Evolutionary conservation across 306 rosid species (phyloP), one percentile per base, ranked within the genome.

Genomic region (Lupinus albus): DNA sequence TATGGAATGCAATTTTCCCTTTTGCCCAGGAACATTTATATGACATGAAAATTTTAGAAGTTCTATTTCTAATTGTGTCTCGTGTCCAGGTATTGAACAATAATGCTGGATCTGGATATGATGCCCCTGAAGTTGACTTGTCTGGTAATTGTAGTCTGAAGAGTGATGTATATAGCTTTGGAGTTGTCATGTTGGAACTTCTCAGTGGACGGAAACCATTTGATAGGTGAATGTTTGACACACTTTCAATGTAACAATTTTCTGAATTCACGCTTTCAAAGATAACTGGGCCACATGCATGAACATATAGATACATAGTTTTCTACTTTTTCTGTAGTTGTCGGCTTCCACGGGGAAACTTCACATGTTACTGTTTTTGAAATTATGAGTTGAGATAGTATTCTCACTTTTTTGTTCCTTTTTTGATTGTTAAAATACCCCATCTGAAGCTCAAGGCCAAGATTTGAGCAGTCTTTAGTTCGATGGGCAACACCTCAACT

Each of bases 401-500:
- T 57, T 53, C 45, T 61, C 6, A 13, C 30, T 21, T 53, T 25
- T 53, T 25, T 25, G 4, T 25, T 65, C 39, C 6, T 25, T 42
- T 75, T 52, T 28, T 59, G 28, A 53, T 55, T 74, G 53, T 25
- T 62, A 32, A 74, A 74, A 71, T 16, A 33, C 53, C 71, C 71
- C 10, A n/a, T 61, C 11, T 47, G 71, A 84, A 94, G 99, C 84
- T 80, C 88, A 51, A 94, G 83, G 82, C 71, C 89, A 57, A 85
- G 99, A 74, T 81, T 81, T 38, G 99, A 94, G 77, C 99, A 94
- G 68, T 88, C 95, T 47, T 81, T 94, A 80, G 99, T 88, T 79
- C 81, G 94, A 64, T 94, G 99, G 99, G 97, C 99, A 21, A 87
- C 95, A 8, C 99, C 99, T 72, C 99, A 94, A 80, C 96, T 94